These are phyloP conservation scores for Starmerella floricola DNA, from an alignment of 805 yeast species.

Conservation along the genomic window DNA sequence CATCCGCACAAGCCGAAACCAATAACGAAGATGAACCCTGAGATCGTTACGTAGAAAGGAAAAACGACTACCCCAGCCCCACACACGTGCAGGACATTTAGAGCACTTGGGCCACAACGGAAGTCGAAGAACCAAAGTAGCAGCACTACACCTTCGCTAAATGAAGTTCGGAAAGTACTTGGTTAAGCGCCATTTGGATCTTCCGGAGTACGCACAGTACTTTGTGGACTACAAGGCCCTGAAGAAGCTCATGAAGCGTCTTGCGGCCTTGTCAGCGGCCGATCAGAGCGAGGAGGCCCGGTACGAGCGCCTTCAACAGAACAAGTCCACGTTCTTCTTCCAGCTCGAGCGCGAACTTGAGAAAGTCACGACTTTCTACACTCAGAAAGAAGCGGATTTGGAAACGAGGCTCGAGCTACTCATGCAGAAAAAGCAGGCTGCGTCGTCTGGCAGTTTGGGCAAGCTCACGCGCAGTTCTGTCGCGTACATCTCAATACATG, in stretches of 20 bases:
- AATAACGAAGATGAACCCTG: too few species aligned
- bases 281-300: slow-evolving; percentile 26
- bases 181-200: slow-evolving; percentile 85
- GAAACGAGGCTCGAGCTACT: slow-evolving; percentile 66
- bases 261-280: slow-evolving; percentile 33
- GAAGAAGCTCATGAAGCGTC: slow-evolving; percentile 78
- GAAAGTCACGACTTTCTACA: slow-evolving; percentile 83
- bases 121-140: not conserved
- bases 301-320: slow-evolving; percentile 60
- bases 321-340: slow-evolving; percentile 79
- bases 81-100: too few species aligned
- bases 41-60: too few species aligned
- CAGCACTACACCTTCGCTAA: not conserved
- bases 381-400: slow-evolving; percentile 82
- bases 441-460: slow-evolving; percentile 35
- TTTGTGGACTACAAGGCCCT: slow-evolving; percentile 91
- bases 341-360: slow-evolving; percentile 88
- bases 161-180: slow-evolving; percentile 92
- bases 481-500: slow-evolving; percentile 69
- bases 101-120: too few species aligned
- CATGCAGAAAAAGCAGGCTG: slow-evolving; percentile 53
- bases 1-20: too few species aligned
- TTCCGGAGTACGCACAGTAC: slow-evolving; percentile 88
- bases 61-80: too few species aligned
- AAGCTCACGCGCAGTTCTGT: slow-evolving; percentile 48